phyloP scores from a whole-genome alignment of 352 stramenopile genomes.

The Thalassiosira mediterranea region DNA sequence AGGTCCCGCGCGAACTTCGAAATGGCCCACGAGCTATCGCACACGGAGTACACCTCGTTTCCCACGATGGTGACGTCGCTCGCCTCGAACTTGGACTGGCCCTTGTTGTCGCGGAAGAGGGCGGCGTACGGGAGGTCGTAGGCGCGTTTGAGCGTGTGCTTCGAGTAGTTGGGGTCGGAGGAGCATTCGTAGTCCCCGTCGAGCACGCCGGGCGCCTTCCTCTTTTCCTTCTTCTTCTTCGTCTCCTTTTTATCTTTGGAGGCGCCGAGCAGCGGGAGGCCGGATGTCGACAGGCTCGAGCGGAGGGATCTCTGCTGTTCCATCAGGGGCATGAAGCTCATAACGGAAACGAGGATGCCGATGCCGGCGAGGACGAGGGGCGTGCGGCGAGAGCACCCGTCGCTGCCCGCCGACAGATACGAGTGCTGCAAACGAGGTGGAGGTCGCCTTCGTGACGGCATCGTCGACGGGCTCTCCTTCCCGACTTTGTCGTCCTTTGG shows the following conservation, averaged over 20 bases:
- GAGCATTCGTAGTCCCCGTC: conserved; percentile 27
- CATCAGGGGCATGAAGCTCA: neutral
- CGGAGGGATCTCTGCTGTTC: neutral
- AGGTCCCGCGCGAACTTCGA: conserved; percentile 51
- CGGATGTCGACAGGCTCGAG: neutral
- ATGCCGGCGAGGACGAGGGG: neutral
- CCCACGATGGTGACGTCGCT: conserved; percentile 75
- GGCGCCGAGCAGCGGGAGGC: neutral
- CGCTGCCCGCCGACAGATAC: no score
- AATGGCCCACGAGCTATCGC: conserved; percentile 73
- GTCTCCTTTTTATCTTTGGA: neutral
- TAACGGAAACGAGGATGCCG: neutral
- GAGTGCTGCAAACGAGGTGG: no score
- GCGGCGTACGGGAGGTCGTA: conserved; percentile 42
- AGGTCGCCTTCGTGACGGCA: no score
- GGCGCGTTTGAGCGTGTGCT: conserved; percentile 80
- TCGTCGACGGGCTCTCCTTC: neutral
- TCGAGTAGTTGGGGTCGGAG: conserved; percentile 48
- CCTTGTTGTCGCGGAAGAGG: conserved; percentile 66
- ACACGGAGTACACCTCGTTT: conserved; percentile 65
- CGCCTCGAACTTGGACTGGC: conserved; percentile 31
- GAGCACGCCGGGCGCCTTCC: conserved; percentile 28
- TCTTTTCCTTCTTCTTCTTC: neutral
- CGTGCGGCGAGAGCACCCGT: neutral
- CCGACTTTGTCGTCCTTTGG: conserved; percentile 29